phyloP scores from a whole-genome alignment of 2,329 filamentous ascomycete species.

The Aureobasidium sp. region DNA sequence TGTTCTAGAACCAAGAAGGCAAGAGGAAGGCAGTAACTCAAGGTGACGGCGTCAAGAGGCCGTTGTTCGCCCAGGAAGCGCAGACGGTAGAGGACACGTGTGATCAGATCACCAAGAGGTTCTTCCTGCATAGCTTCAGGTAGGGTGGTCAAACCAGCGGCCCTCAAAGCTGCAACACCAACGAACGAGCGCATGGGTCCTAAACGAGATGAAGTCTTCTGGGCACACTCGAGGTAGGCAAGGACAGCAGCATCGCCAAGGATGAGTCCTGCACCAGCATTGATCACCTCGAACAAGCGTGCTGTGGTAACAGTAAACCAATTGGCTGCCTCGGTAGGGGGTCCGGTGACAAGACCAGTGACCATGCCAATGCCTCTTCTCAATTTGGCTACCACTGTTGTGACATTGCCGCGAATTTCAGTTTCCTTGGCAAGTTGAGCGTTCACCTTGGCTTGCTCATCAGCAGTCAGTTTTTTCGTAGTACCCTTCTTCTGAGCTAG shows the following conservation, averaged over 20 bases:
- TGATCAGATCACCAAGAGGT: slow-evolving; percentile 72
- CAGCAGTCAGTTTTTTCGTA: slow-evolving; percentile 81
- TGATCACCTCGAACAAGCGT: slow-evolving; percentile 65
- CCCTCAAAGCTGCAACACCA: slow-evolving; percentile 77
- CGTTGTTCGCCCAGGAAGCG: slow-evolving; percentile 87
- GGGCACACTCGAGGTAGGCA: slow-evolving; percentile 72
- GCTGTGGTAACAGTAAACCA: slow-evolving; percentile 83
- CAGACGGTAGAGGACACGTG: slow-evolving; percentile 81
- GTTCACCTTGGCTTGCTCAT: slow-evolving; percentile 85
- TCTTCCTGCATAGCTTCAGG: slow-evolving; percentile 68
- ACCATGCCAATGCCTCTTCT: slow-evolving; percentile 82
- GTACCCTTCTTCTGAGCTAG: slow-evolving; percentile 89
- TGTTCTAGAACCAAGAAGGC: slow-evolving; percentile 70
- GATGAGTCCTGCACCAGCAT: slow-evolving; percentile 72
- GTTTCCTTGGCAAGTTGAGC: slow-evolving; percentile 84
- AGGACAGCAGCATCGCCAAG: slow-evolving; percentile 72
- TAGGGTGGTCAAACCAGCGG: slow-evolving; percentile 66
- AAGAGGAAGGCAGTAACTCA: slow-evolving; percentile 81
- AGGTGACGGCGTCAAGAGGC: slow-evolving; percentile 81
- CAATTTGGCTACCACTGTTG: slow-evolving; percentile 61
- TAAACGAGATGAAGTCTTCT: slow-evolving; percentile 66
- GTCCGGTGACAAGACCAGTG: slow-evolving; percentile 70
- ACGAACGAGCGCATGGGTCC: slow-evolving; percentile 74
- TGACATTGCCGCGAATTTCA: slow-evolving; percentile 67
- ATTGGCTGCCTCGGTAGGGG: slow-evolving; percentile 77